Conservation (phyloP, 129 eudicot genomes). For the Ambrosia trifida region DNA sequence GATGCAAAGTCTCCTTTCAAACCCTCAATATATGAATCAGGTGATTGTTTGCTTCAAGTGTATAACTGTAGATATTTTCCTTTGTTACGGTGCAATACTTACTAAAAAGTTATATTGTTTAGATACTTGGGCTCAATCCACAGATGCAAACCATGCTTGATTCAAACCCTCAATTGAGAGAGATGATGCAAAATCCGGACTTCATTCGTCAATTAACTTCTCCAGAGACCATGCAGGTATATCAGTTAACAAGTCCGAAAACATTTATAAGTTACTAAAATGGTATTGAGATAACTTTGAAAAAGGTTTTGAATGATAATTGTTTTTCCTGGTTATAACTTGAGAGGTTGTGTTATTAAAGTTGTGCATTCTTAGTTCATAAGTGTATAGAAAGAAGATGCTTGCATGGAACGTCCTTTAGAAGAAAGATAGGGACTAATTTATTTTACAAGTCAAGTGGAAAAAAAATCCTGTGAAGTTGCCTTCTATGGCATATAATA, state of each 20-base stretch:
- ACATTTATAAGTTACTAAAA: slow-evolving; percentile 1
- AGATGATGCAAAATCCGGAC: slow-evolving; percentile 92
- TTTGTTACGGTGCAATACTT: slow-evolving; percentile 17
- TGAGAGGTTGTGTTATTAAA: background rate
- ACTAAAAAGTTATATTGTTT: slow-evolving; percentile 14
- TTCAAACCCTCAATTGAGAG: slow-evolving; percentile 74
- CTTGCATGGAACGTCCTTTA: background rate
- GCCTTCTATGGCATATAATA: background rate
- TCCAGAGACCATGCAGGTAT: slow-evolving; percentile 90
- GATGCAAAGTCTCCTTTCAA: slow-evolving; percentile 80
- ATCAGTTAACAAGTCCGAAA: background rate
- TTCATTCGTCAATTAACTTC: slow-evolving; percentile 66
- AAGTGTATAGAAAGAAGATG: background rate
- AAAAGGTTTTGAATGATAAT: slow-evolving; percentile 3
- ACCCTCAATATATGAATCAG: slow-evolving; percentile 89
- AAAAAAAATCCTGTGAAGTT: slow-evolving; percentile 3
- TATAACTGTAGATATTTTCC: background rate
- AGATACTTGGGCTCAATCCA: slow-evolving; percentile 75
- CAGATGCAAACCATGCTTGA: slow-evolving; percentile 72
- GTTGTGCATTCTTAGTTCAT: background rate
- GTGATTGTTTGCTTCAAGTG: slow-evolving; percentile 37
- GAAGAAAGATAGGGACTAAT: slow-evolving; percentile 12
- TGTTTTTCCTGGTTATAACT: slow-evolving; percentile 8
- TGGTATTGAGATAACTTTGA: slow-evolving; percentile 5
- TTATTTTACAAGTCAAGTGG: background rate